Evolutionary conservation across 768 basidiomycete genomes (phyloP), one percentile per base, ranked within the genome.

Genomic region (Lentinula edodes): DNA sequence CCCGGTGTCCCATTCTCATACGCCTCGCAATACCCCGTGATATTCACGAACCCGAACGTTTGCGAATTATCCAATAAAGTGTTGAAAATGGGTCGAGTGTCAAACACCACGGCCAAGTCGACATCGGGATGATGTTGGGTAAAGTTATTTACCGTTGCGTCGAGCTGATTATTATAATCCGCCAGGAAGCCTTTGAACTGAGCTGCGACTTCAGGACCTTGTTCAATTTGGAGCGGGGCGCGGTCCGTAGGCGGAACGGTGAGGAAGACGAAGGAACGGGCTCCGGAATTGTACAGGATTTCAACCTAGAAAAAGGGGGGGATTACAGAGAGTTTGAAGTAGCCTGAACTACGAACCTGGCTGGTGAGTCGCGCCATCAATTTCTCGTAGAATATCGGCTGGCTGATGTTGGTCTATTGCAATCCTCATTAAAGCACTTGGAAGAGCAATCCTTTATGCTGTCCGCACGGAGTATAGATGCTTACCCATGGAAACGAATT

Each of bases 201-300:
- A 2, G 75, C 71, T 5, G 76, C 75, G 36, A 66, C 74, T 59
- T 59, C 68, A 61, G 62, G 72, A 61, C 70, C 83, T 79, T 75
- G 74, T 65, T 72, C 68, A 12, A 74, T 62, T 57, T 71, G 68
- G 4, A 85, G 74, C 2, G 85, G 85, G 4, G 84, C 77, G 36
- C 83, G 75, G 56, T 87, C 72, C n/a, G 78, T 74, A 1, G 84
- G 84, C 3, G 85, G 86, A 15, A 88, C 84, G 36, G 81, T 86
- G 56, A 87, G 74, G 72, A 87, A 83, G 16, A 87, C 71, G 73
- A 87, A 87, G 60, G 83, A 80, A 36, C 83, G 80, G 9, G 81
- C 85, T 18, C 85, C 86, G 45, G 73, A 68, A 1, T 68, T 57
- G 67, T 80, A 79, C 18, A 83, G 74, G 13, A 76, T 73, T 45